Percentiles rank a stretch among this genome's conserved stretches.
Conservation (phyloP, 75 land plant species). For the Sequoia sempervirens region DNA sequence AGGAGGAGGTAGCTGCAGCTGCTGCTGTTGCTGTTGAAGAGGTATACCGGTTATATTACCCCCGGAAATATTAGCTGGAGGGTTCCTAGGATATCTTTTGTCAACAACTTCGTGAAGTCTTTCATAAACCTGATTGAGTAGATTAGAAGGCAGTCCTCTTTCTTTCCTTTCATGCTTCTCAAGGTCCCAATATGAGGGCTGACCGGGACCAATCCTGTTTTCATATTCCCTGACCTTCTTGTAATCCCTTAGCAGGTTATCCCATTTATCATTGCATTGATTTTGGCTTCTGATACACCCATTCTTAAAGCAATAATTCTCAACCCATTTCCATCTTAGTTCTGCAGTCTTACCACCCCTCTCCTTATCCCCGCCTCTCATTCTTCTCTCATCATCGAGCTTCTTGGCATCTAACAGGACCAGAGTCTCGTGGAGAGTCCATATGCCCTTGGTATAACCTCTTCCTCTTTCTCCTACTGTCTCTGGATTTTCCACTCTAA, state of each 20-base stretch:
- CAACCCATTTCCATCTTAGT: constrained; percentile 77
- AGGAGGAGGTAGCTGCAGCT: neutral
- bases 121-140: constrained; percentile 45
- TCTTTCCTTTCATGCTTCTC: constrained; percentile 71
- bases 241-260: constrained; percentile 55
- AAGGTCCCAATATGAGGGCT: constrained; percentile 51
- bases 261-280: constrained; percentile 87
- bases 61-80: neutral
- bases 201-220: constrained; percentile 17
- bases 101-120: constrained; percentile 53
- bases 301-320: constrained; percentile 62
- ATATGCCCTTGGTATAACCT: constrained; percentile 72
- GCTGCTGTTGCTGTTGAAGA: constrained; percentile 12
- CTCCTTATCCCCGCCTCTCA: constrained; percentile 33
- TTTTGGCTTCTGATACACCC: constrained; percentile 65
- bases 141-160: constrained; percentile 57
- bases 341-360: constrained; percentile 45
- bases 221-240: constrained; percentile 52
- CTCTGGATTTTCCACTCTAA: constrained; percentile 7
- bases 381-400: constrained; percentile 66
- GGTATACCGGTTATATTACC: neutral
- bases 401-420: constrained; percentile 66
- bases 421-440: constrained; percentile 67
- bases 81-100: constrained; percentile 25
- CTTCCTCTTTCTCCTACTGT: constrained; percentile 21